Evolutionary conservation across 495 filamentous ascomycete genomes (phyloP).

Genomic region (Xylaria palmicola): DNA sequence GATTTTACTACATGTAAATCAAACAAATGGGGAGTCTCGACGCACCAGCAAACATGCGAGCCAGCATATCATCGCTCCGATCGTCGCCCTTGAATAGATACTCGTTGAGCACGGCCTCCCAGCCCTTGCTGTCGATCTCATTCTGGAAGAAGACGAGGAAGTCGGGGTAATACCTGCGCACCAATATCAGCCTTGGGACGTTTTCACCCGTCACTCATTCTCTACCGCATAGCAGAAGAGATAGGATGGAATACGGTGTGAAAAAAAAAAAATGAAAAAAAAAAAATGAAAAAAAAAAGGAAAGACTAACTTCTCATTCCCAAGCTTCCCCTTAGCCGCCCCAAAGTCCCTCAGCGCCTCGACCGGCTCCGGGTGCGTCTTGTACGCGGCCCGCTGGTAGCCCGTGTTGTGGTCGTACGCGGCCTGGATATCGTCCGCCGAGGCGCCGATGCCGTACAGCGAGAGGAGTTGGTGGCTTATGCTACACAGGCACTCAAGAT

Average conservation of each 20-base stretch:
- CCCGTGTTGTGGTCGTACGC: slow-evolving; percentile 58
- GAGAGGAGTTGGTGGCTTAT: slow-evolving; percentile 74
- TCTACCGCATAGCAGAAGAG: too few species aligned
- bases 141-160: slow-evolving; percentile 71
- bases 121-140: slow-evolving; percentile 65
- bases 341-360: slow-evolving; percentile 52
- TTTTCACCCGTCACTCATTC: too few species aligned
- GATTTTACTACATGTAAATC: too few species aligned
- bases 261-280: too few species aligned
- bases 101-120: slow-evolving; percentile 56
- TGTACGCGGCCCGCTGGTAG: slow-evolving; percentile 57
- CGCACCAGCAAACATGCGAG: slow-evolving; percentile 56
- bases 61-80: slow-evolving; percentile 60
- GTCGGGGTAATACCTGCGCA: slow-evolving; percentile 59
- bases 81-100: slow-evolving; percentile 65
- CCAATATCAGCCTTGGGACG: too few species aligned
- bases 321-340: slow-evolving; percentile 50
- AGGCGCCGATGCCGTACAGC: slow-evolving; percentile 73
- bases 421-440: slow-evolving; percentile 51
- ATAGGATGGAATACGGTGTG: too few species aligned
- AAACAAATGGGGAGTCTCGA: too few species aligned
- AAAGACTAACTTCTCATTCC: slow-evolving; percentile 39
- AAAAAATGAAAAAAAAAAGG: too few species aligned
- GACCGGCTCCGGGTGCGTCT: slow-evolving; percentile 44
- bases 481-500: slow-evolving; percentile 35